Conservation (phyloP, 164 flowering plant genomes). For the Nymphaea colorata region DNA sequence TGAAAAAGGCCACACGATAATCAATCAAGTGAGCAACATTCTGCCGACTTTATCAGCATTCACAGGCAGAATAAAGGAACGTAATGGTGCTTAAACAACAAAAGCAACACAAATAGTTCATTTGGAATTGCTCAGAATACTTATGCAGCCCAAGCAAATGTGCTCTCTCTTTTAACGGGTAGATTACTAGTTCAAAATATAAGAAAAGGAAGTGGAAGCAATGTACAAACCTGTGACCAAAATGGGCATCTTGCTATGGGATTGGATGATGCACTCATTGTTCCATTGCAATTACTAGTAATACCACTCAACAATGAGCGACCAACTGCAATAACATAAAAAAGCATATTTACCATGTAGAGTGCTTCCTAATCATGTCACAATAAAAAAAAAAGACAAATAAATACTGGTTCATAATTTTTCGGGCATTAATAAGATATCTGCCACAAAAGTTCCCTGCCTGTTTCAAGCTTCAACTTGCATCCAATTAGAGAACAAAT, state of each 20-base stretch:
- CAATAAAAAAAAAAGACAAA: too few relatives aligned
- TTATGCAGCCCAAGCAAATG: neutral
- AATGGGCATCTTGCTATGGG: constrained; percentile 13
- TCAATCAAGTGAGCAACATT: neutral
- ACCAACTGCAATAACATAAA: constrained; percentile 18
- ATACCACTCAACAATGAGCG: constrained; percentile 37
- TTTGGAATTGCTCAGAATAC: neutral
- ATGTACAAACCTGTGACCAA: constrained; percentile 40
- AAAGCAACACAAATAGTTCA: neutral
- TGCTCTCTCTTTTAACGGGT: too few relatives aligned
- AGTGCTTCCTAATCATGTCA: too few relatives aligned
- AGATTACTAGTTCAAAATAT: neutral
- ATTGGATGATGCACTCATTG: constrained; percentile 21
- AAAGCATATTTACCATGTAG: too few relatives aligned
- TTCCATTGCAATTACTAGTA: constrained; percentile 20
- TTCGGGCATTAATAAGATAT: too few relatives aligned
- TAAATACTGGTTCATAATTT: too few relatives aligned
- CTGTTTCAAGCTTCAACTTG: too few relatives aligned
- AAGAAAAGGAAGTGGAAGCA: neutral
- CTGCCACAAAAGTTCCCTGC: too few relatives aligned
- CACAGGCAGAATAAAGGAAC: neutral
- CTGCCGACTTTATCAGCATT: neutral
- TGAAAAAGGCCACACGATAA: constrained; percentile 10
- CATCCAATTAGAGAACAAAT: too few relatives aligned
- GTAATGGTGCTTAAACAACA: neutral